Conservation (phyloP, 306 rosid genomes). For the Corylus avellana region DNA sequence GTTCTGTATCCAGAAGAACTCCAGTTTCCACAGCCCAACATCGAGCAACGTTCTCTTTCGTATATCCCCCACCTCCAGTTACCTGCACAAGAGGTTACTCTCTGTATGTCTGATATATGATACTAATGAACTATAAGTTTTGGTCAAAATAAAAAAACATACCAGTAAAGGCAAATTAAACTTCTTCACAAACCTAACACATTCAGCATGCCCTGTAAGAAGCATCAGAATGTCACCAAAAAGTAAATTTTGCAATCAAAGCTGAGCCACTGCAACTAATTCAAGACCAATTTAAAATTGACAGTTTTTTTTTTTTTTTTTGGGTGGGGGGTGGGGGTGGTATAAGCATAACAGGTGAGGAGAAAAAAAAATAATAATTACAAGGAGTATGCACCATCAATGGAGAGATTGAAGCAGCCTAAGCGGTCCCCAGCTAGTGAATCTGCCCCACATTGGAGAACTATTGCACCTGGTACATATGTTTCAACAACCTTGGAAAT, state of each 20-base stretch:
- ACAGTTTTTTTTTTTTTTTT: no score
- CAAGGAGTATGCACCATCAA: conserved; percentile 85
- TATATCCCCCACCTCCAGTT: conserved; percentile 99
- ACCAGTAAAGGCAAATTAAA: conserved; percentile 96
- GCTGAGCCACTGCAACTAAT: conserved; percentile 14
- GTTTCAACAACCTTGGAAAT: conserved; percentile 96
- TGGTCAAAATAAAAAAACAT: conserved; percentile 24
- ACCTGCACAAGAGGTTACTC: conserved; percentile 54
- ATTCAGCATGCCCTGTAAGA: conserved; percentile 86
- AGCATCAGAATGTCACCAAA: conserved; percentile 22
- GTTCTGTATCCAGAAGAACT: conserved; percentile 89
- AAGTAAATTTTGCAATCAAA: conserved; percentile 19
- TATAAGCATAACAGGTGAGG: not conserved
- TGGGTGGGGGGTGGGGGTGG: not conserved
- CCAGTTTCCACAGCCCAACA: conserved; percentile 99
- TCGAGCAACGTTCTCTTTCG: conserved; percentile 98
- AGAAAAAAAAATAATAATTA: conserved; percentile 38
- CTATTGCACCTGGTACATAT: conserved; percentile 90
- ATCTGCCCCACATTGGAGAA: conserved; percentile 99
- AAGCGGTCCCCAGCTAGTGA: conserved; percentile 98
- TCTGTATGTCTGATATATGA: conserved; percentile 22
- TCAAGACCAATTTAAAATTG: conserved; percentile 14
- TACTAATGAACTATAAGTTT: not conserved
- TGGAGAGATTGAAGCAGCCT: conserved; percentile 99
- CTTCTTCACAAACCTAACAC: conserved; percentile 91